Base-by-base conservation (phyloP, 2,329 filamentous ascomycete genomes). In the Chaetomium sp. region DNA sequence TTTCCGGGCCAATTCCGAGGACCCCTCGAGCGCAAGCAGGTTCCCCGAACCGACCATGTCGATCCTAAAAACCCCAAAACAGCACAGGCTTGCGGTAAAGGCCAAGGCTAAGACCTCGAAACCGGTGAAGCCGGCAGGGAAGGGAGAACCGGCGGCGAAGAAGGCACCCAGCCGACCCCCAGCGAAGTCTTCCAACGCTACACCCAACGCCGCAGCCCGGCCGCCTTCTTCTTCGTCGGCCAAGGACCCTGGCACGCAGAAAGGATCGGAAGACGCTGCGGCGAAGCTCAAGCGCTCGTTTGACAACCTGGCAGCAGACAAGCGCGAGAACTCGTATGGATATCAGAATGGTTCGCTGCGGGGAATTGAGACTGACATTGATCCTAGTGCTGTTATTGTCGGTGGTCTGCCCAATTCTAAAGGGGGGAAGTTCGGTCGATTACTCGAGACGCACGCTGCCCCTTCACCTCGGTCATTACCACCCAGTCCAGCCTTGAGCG, bases 401-500 rank as follows among this genome's bases (percentile, higher is more conserved):
- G 78, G 78, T 10, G 66, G 67, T 23, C 31, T 69, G 21, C 45
- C 72, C 23, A 57, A 60, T 21, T 67, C 60, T 23, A 74, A 72
- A 61, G 66, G 60, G 9, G 67, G 54, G 53, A 75, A 74, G 61
- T 65, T 64, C 62, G 84, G 82, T 72, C 81, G 78, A 69, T 74
- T 81, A 5, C 70, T 83, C 57, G 77, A 79, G 12, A 76, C 75
- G 57, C 73, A 79, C 62, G 72, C 75, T 2, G 77, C 74, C 65
- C 74, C 74, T 35, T 75, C 79, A 16, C 75, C 78, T 55, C 73
- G 78, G 64, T 83, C 82, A 16, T 75, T 81, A 38, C 83, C 86
- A 0, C 75, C 83, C 2, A 88, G 85, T 60, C 87, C 87, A 2
- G 82, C 82, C 29, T 76, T 86, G 53, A 84, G 81, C 63, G 82